These are phyloP conservation scores for Symbiodinium natans DNA, from an alignment of 73 alveolate genomes.

Conservation along the genomic window DNA sequence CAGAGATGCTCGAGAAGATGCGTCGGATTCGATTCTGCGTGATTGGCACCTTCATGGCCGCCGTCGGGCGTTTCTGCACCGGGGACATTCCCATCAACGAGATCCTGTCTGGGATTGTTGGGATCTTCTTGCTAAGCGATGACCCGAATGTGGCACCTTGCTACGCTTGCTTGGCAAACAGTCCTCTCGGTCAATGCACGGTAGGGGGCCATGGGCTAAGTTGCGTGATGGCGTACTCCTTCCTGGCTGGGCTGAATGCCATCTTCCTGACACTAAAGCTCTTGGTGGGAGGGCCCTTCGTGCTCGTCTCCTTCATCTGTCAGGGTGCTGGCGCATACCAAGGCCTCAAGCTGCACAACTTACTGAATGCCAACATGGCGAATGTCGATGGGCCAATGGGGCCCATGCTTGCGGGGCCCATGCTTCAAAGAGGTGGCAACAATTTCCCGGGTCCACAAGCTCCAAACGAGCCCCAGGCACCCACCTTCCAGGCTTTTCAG, in stretches of 20 bases:
- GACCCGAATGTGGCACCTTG: constrained; percentile 92
- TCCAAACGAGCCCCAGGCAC: constrained; percentile 18
- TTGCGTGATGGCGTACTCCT: constrained; percentile 62
- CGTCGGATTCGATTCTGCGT: constrained; percentile 60
- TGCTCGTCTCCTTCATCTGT: constrained; percentile 28
- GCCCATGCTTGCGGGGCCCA: constrained; percentile 16
- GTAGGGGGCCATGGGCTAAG: constrained; percentile 52
- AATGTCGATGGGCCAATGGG: background rate
- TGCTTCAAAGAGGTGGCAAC: background rate
- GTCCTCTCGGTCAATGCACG: constrained; percentile 75
- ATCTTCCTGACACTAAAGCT: constrained; percentile 57
- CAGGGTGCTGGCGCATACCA: constrained; percentile 54
- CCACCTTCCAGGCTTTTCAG: constrained; percentile 56
- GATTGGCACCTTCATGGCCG: constrained; percentile 80
- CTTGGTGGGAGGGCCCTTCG: constrained; percentile 61
- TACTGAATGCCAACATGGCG: constrained; percentile 26
- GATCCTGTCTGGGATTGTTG: constrained; percentile 24
- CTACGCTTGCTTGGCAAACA: constrained; percentile 61
- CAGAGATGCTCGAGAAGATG: constrained; percentile 72
- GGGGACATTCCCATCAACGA: constrained; percentile 70
- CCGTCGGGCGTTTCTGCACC: constrained; percentile 78
- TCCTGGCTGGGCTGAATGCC: constrained; percentile 63
- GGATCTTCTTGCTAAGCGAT: constrained; percentile 50
- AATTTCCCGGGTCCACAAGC: constrained; percentile 17
- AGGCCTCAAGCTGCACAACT: constrained; percentile 56